Evolutionary conservation across 1,284 basidiomycete species (phyloP).

Genomic region (Cryptococcus depauperatus): DNA sequence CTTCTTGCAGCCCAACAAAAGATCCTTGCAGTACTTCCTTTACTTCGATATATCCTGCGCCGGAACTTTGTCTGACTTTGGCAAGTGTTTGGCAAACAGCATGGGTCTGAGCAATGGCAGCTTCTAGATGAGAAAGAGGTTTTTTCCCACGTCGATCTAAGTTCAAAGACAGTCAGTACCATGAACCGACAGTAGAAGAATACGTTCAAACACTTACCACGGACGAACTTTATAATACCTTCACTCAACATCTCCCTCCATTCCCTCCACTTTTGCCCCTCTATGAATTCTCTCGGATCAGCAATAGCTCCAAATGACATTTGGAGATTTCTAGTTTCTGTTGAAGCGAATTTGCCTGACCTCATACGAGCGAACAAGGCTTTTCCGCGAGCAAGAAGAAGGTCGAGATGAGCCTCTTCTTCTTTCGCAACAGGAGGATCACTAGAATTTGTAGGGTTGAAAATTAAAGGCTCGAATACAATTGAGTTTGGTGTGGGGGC

Average conservation of each 20-base stretch:
- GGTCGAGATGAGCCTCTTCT: background rate
- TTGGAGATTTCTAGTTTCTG: too few relatives aligned
- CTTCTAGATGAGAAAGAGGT: constrained; percentile 10
- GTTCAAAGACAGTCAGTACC: background rate
- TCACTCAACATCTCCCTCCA: constrained; percentile 4
- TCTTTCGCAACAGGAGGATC: constrained; percentile 1
- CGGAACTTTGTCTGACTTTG: constrained; percentile 4
- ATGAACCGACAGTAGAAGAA: too few relatives aligned
- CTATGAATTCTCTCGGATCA: constrained; percentile 2
- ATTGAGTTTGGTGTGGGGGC: background rate
- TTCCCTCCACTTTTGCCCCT: constrained; percentile 6
- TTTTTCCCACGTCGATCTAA: background rate
- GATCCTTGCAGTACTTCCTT: too few relatives aligned
- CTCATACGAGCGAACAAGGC: constrained; percentile 1
- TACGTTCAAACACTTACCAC: constrained; percentile 4
- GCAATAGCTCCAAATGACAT: constrained; percentile 12
- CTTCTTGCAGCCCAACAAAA: too few relatives aligned
- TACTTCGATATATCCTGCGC: constrained; percentile 16
- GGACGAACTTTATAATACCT: background rate
- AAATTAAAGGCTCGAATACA: too few relatives aligned
- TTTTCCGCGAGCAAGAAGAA: background rate
- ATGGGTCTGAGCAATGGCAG: constrained; percentile 13
- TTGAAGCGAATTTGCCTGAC: background rate
- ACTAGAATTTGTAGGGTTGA: too few relatives aligned
- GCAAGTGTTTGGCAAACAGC: constrained; percentile 5